Percentiles rank a stretch among this genome's conserved stretches.
Evolutionary conservation across 805 yeast species (phyloP).

Genomic region (Starmerella sirachaensis): DNA sequence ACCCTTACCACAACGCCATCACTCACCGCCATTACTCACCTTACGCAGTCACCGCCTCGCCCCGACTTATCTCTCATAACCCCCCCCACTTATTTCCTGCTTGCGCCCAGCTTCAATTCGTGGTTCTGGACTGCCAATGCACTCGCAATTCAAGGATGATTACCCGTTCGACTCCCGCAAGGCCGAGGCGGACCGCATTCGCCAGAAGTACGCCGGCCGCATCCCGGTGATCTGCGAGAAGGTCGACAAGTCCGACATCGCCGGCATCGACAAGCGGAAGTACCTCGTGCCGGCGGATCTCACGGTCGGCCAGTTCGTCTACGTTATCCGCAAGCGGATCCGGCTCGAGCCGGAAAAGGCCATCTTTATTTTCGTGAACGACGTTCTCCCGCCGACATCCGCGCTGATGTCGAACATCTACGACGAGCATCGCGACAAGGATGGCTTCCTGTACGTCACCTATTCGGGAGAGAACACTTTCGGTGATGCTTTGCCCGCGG

Average conservation of each 20-base stretch:
- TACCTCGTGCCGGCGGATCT: slow-evolving; percentile 92
- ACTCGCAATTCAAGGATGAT: slow-evolving; percentile 90
- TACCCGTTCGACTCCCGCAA: slow-evolving; percentile 91
- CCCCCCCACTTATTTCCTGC: neutral
- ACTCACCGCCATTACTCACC: slow-evolving; percentile 2
- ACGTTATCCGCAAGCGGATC: slow-evolving; percentile 92
- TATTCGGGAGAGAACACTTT: slow-evolving; percentile 97
- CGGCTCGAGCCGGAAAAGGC: slow-evolving; percentile 96
- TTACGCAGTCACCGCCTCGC: slow-evolving; percentile 3
- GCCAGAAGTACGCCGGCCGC: slow-evolving; percentile 77
- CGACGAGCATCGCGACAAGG: slow-evolving; percentile 95
- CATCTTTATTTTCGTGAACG: slow-evolving; percentile 91
- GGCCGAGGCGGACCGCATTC: slow-evolving; percentile 86
- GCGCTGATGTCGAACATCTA: slow-evolving; percentile 90
- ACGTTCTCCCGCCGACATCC: slow-evolving; percentile 94
- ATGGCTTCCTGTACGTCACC: slow-evolving; percentile 89
- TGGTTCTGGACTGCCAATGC: too few species aligned
- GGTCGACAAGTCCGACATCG: slow-evolving; percentile 91
- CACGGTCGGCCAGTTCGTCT: slow-evolving; percentile 96
- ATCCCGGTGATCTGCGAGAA: slow-evolving; percentile 96
- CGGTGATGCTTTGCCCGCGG: too few species aligned
- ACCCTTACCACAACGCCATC: slow-evolving; percentile 5
- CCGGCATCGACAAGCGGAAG: slow-evolving; percentile 93
- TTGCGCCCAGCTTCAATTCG: too few species aligned
- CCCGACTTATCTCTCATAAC: slow-evolving; percentile 2